Conservation (phyloP, 805 yeast species). For the Metschnikowia proteae region DNA sequence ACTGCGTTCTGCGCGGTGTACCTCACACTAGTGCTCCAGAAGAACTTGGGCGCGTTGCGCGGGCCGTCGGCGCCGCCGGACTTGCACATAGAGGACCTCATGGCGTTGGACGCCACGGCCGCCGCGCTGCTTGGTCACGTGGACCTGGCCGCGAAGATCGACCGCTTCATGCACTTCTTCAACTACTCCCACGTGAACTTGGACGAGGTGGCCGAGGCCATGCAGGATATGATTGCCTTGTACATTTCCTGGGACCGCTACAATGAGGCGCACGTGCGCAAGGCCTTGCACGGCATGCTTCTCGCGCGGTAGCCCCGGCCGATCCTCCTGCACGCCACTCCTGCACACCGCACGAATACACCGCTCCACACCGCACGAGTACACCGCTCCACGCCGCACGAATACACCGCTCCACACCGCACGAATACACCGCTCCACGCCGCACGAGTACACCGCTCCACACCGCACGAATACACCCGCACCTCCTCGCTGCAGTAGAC, state of each 20-base stretch:
- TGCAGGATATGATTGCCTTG: slow-evolving; percentile 77
- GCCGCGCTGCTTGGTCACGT: not conserved
- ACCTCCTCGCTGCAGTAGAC: no score
- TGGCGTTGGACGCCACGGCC: slow-evolving; percentile 20
- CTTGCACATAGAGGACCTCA: slow-evolving; percentile 39
- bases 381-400: no score
- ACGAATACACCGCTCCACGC: no score
- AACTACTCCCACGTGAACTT: slow-evolving; percentile 75
- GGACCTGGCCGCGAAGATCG: slow-evolving; percentile 35
- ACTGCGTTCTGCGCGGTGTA: slow-evolving; percentile 81
- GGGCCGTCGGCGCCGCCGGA: slow-evolving; percentile 10
- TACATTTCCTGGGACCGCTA: slow-evolving; percentile 87
- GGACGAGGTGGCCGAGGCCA: slow-evolving; percentile 72
- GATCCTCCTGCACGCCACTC: no score
- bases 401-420: no score
- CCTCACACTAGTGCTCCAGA: slow-evolving; percentile 61
- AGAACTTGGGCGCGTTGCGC: slow-evolving; percentile 24
- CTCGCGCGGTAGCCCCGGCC: slow-evolving; percentile 9
- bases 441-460: no score
- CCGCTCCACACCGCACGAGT: no score
- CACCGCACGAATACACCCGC: no score
- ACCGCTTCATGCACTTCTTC: slow-evolving; percentile 58
- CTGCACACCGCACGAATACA: no score
- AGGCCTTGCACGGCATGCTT: slow-evolving; percentile 43
- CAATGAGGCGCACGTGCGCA: slow-evolving; percentile 60